Conservation (phyloP, 768 basidiomycete genomes). For the Wakefieldia striispora region DNA sequence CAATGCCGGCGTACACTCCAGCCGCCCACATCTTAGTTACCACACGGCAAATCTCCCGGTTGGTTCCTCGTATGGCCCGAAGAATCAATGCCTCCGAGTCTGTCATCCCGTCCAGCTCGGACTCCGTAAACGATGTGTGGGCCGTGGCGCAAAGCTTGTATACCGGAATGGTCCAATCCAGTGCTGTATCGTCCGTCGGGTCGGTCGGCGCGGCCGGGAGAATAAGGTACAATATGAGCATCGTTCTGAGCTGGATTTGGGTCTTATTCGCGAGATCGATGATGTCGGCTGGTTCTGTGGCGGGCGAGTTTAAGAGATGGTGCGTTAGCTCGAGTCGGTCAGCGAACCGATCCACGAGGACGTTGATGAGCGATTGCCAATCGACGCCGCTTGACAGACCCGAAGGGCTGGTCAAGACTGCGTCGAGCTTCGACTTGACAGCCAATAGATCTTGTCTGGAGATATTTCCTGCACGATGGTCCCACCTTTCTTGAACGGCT, state of each 20-base stretch:
- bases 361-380: constrained; percentile 39
- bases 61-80: constrained; percentile 9
- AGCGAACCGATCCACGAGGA: constrained; percentile 41
- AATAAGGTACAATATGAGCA: constrained; percentile 13
- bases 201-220: background rate
- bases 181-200: background rate
- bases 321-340: constrained; percentile 41
- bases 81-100: constrained; percentile 11
- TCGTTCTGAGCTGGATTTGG: constrained; percentile 20
- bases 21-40: constrained; percentile 16
- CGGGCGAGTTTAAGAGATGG: constrained; percentile 31
- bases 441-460: constrained; percentile 6
- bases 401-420: background rate
- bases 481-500: constrained; percentile 12
- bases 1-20: too few species aligned
- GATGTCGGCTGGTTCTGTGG: constrained; percentile 11
- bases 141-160: constrained; percentile 10
- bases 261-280: constrained; percentile 3
- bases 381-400: constrained; percentile 34
- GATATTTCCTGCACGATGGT: constrained; percentile 11
- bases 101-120: constrained; percentile 3
- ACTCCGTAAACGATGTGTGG: constrained; percentile 4
- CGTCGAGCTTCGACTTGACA: constrained; percentile 2
- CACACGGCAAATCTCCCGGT: constrained; percentile 20
- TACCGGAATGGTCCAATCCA: constrained; percentile 7